Evolutionary conservation across 1,284 basidiomycete species (phyloP).

Genomic region (Anthracocystis walkeri): DNA sequence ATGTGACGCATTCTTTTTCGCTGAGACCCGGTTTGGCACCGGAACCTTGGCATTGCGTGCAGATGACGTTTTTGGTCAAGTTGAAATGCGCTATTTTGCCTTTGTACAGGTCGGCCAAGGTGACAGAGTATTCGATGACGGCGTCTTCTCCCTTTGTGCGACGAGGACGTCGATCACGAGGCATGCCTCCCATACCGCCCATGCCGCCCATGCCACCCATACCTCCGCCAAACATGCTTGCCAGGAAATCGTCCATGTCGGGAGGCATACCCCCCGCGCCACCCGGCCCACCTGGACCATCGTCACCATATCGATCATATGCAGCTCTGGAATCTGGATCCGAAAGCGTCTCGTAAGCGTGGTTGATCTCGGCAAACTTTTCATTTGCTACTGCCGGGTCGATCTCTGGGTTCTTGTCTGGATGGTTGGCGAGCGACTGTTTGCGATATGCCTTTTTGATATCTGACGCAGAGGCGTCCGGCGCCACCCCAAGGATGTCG

Average conservation of each 20-base stretch:
- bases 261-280: constrained; percentile 48
- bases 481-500: constrained; percentile 75
- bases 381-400: constrained; percentile 57
- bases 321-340: constrained; percentile 60
- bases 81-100: constrained; percentile 90
- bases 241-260: constrained; percentile 61
- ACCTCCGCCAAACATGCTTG: constrained; percentile 63
- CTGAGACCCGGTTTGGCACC: constrained; percentile 84
- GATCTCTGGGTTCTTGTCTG: constrained; percentile 65
- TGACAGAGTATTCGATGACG: constrained; percentile 82
- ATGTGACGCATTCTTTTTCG: constrained; percentile 82
- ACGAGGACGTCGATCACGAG: constrained; percentile 71
- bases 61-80: constrained; percentile 86
- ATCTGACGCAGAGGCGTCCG: constrained; percentile 82
- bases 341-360: constrained; percentile 65
- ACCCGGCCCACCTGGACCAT: constrained; percentile 40
- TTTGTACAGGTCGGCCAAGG: constrained; percentile 90
- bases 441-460: constrained; percentile 80
- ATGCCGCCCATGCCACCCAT: constrained; percentile 58
- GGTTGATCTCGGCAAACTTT: constrained; percentile 65
- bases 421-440: constrained; percentile 63
- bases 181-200: constrained; percentile 51
- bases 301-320: constrained; percentile 65
- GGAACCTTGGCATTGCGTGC: constrained; percentile 84
- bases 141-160: constrained; percentile 54